Conservation (phyloP, 768 basidiomycete genomes). For the Mycena chlorophos region DNA sequence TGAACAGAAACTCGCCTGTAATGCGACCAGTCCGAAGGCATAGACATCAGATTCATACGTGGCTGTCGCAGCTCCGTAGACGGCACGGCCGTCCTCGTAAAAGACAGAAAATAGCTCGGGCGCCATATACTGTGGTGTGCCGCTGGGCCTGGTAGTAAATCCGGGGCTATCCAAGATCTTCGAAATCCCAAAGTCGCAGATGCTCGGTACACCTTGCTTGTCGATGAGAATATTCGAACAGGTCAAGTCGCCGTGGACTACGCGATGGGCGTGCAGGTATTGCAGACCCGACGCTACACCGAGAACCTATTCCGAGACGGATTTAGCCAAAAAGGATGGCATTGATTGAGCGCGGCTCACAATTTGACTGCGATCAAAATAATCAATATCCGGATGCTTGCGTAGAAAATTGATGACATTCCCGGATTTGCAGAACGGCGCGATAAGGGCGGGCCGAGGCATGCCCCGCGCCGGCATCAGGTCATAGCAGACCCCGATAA, state of each 20-base stretch:
- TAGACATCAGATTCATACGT: conserved; percentile 12
- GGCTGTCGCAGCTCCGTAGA: not conserved
- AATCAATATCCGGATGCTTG: conserved; percentile 4
- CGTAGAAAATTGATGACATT: conserved; percentile 8
- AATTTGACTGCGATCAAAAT: not conserved
- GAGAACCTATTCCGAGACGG: not conserved
- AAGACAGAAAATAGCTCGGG: conserved; percentile 10
- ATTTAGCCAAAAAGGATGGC: too few species aligned
- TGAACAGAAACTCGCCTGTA: conserved; percentile 5
- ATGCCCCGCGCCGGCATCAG: not conserved
- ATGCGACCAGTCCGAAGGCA: conserved; percentile 13
- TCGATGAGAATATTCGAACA: conserved; percentile 10
- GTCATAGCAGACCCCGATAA: conserved; percentile 12
- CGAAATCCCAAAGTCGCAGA: conserved; percentile 16
- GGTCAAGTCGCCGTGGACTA: conserved; percentile 13
- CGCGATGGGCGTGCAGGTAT: conserved; percentile 10
- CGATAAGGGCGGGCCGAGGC: not conserved
- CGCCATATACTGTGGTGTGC: conserved; percentile 12
- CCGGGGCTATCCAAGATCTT: conserved; percentile 6
- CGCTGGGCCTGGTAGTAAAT: conserved; percentile 7
- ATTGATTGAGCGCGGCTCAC: too few species aligned
- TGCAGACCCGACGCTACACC: conserved; percentile 13
- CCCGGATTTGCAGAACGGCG: conserved; percentile 9
- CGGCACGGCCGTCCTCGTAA: not conserved
- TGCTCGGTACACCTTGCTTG: conserved; percentile 13